Evolutionary conservation across 352 stramenopile species (phyloP), one percentile per base, ranked within the genome.

Genomic region (Globisporangium paroecandrum): DNA sequence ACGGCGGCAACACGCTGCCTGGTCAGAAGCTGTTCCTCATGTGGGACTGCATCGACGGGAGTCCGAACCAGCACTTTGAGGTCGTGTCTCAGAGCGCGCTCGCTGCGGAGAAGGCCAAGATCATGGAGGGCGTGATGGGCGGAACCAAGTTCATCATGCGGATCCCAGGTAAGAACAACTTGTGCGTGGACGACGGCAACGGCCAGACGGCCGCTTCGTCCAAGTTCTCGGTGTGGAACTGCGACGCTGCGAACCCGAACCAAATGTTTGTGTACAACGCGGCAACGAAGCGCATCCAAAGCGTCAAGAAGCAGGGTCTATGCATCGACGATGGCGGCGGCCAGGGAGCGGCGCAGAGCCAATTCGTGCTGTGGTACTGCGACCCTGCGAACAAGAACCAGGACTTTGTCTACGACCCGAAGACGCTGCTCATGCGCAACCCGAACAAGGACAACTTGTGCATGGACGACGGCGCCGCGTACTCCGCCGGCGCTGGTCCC

Each of bases 181-280:
- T 82, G 59, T 82, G 76, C 51, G 59, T 79, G 49, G 71, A 82
- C 34, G 73, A 80, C 60, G 76, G 65, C n/a, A 62, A 65, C 6
- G 58, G 55, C 24, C 66, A 24, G 4, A 54, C 56, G 5, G n/a
- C 47, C 15, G 65, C 51, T 34, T 55, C 25, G 7, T 59, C 77
- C 18, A 72, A 66, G 43, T 70, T 65, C 18, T 65, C 61, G 36
- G 46, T 69, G 38, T 60, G 32, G 62, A 25, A 66, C 8, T 75
- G 69, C 22, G 55, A 69, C 25, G 5, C 60, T 7, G 58, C 24
- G 60, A 66, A 72, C 54, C 43, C 27, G 59, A 84, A 82, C 58
- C 77, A 84, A 43, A 1, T 43, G 36, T 43, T 65, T 65, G 18
- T 25, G 54, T 59, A 38, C 43, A 24, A 51, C 43, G 43, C 43